Base-by-base conservation (phyloP, 805 yeast species). In the Ogataea angusta region DNA sequence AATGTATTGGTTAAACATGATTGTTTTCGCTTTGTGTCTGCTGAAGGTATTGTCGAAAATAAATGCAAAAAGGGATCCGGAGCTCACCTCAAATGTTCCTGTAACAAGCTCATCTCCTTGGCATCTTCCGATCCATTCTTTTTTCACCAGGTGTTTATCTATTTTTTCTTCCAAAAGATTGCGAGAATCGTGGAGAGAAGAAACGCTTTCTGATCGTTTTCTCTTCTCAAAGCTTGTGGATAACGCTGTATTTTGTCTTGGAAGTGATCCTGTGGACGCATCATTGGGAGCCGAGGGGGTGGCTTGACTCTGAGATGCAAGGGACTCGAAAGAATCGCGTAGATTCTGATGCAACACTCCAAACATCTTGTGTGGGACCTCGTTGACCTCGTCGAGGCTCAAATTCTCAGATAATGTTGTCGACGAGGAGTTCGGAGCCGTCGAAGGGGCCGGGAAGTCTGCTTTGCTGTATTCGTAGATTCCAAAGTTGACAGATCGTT, bases 31-130 rank as follows among this genome's bases (percentile, higher is more conserved):
- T 16, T 81, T 82, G 23, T 83, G 86, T 55, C 85, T 88, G 23
- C 96, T 83, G 53, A 89, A 87, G 0, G 95, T 84, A 64, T 91
- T 91, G 63, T 91, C 98, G 56, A 91, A 84, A 18, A 93, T 82
- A 59, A 91, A 85, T 0, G 96, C 97, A 63, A 76, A 84, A 53
- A 82, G 74, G 2, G 91, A 91, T 7, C 82, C 85, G 17, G 71
- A 67, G 2, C 61, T 62, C 2, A 82, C 82, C n/a, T 70, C 69
- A 44, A 82, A 69, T 19, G 69, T 64, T 1, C 90, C 95, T 35
- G 77, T 77, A 38, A 75, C 72, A 53, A 78, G 62, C 46, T 81
- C 83, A 47, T 80, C 81, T 2, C 82, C 80, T 12, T 64, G 61
- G 62, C 86, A 61, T 56, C 72, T 67, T 4, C 83, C 85, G 34